These are phyloP conservation scores for Porpolomopsis calyptriformis DNA, from an alignment of 768 basidiomycete genomes.

Conservation along the genomic window DNA sequence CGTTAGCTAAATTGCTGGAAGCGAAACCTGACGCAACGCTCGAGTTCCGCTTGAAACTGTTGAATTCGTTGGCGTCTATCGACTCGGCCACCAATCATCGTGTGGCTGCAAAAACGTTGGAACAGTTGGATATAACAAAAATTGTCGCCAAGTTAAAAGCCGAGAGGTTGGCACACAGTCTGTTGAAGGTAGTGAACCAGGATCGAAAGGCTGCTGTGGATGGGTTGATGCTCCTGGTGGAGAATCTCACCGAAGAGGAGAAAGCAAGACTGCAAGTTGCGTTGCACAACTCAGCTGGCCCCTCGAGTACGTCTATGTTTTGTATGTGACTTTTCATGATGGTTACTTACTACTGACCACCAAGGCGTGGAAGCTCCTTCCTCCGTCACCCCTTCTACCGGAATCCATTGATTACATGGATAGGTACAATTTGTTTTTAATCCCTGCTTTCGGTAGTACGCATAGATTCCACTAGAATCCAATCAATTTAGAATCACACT, in stretches of 20 bases:
- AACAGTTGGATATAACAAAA: slow-evolving; percentile 55
- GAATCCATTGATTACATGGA: background rate
- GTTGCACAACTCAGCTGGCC: slow-evolving; percentile 47
- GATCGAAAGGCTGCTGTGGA: slow-evolving; percentile 71
- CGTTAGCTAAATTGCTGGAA: slow-evolving; percentile 50
- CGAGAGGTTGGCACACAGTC: slow-evolving; percentile 54
- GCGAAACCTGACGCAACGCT: slow-evolving; percentile 62
- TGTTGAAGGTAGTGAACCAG: slow-evolving; percentile 59
- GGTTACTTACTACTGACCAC: background rate
- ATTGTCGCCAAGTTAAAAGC: slow-evolving; percentile 56
- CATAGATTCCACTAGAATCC: too few species aligned
- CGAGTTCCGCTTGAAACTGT: slow-evolving; percentile 54
- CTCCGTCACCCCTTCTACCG: background rate
- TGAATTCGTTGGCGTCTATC: slow-evolving; percentile 51
- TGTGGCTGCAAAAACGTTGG: slow-evolving; percentile 52
- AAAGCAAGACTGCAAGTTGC: slow-evolving; percentile 47
- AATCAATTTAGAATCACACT: too few species aligned
- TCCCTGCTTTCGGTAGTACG: background rate
- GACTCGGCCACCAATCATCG: slow-evolving; percentile 44
- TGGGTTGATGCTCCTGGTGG: slow-evolving; percentile 62
- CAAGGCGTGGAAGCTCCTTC: background rate
- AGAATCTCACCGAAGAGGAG: slow-evolving; percentile 65
- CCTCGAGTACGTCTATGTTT: slow-evolving; percentile 40
- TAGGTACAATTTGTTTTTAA: too few species aligned
- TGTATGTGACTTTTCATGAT: background rate